phyloP scores from a whole-genome alignment of 2,329 filamentous ascomycete species.

The Alternaria gaisen region DNA sequence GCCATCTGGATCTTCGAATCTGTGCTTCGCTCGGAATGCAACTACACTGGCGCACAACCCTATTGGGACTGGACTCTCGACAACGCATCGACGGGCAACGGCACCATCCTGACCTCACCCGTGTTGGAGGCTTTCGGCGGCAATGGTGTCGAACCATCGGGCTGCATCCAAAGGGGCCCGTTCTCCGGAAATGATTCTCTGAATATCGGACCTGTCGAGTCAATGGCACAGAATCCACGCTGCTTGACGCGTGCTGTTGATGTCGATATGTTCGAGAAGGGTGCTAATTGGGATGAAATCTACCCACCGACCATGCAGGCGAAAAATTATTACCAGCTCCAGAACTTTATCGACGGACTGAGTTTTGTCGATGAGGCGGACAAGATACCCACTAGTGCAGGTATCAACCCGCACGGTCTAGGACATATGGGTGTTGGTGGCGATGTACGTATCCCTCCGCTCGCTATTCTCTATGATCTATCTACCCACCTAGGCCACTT shows the following conservation, averaged over 20 bases:
- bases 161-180: neutral
- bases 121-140: neutral
- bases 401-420: neutral
- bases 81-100: neutral
- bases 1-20: slow-evolving; percentile 1
- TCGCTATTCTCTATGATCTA: neutral
- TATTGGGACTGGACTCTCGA: slow-evolving; percentile 4
- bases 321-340: slow-evolving; percentile 1
- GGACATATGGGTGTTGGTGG: neutral
- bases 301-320: neutral
- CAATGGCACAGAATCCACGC: neutral
- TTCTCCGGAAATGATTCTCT: neutral
- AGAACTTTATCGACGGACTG: neutral
- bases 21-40: slow-evolving; percentile 4
- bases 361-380: neutral
- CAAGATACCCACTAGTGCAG: neutral
- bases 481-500: neutral
- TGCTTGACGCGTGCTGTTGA: neutral
- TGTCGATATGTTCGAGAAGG: neutral
- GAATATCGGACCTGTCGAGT: neutral
- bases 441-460: neutral
- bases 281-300: neutral
- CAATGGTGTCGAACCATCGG: neutral
- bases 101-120: neutral
- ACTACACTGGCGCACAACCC: neutral